Evolutionary conservation across 2,329 filamentous ascomycete genomes (phyloP).

Genomic region (Ambrosiella cleistominuta): DNA sequence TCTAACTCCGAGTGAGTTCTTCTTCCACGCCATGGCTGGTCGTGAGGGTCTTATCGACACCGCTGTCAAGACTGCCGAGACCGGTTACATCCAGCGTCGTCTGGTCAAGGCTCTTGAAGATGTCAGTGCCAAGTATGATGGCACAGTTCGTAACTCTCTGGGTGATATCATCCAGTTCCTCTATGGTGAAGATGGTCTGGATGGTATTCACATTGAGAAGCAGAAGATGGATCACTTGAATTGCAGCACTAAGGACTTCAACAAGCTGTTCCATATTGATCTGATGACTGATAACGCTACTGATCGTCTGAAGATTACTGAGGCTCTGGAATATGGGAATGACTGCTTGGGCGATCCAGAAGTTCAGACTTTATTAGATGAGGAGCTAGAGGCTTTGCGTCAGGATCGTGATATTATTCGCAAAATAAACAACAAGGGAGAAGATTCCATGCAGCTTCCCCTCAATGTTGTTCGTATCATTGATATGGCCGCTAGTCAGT

Average conservation of each 20-base stretch:
- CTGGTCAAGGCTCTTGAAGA: slow-evolving; percentile 96
- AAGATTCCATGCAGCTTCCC: slow-evolving; percentile 77
- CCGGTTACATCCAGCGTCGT: slow-evolving; percentile 96
- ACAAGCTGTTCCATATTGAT: slow-evolving; percentile 69
- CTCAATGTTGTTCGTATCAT: slow-evolving; percentile 85
- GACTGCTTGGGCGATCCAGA: slow-evolving; percentile 77
- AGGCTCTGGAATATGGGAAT: slow-evolving; percentile 56
- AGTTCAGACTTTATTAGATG: slow-evolving; percentile 70
- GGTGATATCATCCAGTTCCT: slow-evolving; percentile 95
- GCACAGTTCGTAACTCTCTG: slow-evolving; percentile 89
- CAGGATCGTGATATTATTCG: slow-evolving; percentile 63
- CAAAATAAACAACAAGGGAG: slow-evolving; percentile 50
- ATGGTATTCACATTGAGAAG: slow-evolving; percentile 84
- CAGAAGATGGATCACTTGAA: slow-evolving; percentile 78
- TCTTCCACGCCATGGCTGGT: slow-evolving; percentile 99
- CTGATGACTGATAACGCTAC: slow-evolving; percentile 52
- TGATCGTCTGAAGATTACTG: slow-evolving; percentile 30
- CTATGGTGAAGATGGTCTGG: slow-evolving; percentile 92
- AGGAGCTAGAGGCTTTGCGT: slow-evolving; percentile 65
- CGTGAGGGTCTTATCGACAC: slow-evolving; percentile 99
- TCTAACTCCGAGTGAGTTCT: slow-evolving; percentile 88
- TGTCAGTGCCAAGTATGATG: slow-evolving; percentile 92
- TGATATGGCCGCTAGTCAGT: slow-evolving; percentile 73
- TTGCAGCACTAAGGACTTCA: slow-evolving; percentile 60
- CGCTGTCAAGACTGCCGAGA: slow-evolving; percentile 97